These are phyloP conservation scores for Litsea cubeba DNA, from an alignment of 164 flowering plant species.

Conservation along the genomic window DNA sequence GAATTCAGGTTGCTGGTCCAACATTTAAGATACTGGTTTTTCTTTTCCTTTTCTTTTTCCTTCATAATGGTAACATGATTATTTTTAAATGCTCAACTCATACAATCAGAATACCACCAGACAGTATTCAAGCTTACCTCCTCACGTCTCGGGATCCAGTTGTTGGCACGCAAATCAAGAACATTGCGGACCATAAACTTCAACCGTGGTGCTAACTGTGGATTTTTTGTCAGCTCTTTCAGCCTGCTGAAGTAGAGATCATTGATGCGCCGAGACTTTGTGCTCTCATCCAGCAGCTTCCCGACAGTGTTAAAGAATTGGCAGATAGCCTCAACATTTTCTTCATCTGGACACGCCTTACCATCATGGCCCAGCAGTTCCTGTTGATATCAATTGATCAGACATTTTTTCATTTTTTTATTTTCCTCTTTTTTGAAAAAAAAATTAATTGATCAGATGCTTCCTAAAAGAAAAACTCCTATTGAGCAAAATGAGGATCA, in stretches of 20 bases:
- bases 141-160: constrained; percentile 92
- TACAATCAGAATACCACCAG: too few species aligned
- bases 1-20: too few species aligned
- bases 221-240: constrained; percentile 61
- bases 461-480: too few species aligned
- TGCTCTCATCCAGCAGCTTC: constrained; percentile 89
- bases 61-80: too few species aligned
- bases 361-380: constrained; percentile 75
- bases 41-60: too few species aligned
- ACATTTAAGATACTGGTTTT: too few species aligned
- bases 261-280: constrained; percentile 63
- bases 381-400: constrained; percentile 29
- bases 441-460: not conserved
- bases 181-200: constrained; percentile 86
- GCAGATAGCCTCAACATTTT: constrained; percentile 96
- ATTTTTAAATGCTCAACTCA: too few species aligned
- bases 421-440: not conserved
- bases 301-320: constrained; percentile 92
- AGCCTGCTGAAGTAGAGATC: constrained; percentile 67
- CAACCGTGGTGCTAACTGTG: constrained; percentile 66
- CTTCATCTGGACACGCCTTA: constrained; percentile 80
- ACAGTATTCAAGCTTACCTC: constrained; percentile 41
- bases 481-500: too few species aligned
- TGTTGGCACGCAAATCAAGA: constrained; percentile 69
- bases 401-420: not conserved